Conservation (phyloP, 495 filamentous ascomycete species). For the Neurospora sp. region DNA sequence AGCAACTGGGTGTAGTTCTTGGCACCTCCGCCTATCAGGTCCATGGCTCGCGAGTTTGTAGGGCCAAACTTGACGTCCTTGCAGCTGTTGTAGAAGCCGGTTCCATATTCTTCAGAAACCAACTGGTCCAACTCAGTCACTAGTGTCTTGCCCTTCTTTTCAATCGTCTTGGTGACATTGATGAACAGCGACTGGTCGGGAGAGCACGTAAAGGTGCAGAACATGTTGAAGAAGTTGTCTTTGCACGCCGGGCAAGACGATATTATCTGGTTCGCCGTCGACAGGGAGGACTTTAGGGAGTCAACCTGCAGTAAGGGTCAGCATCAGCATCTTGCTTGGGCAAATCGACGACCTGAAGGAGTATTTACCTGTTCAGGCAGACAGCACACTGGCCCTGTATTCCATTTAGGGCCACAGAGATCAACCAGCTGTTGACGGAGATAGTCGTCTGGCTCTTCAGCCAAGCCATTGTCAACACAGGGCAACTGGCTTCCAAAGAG, state of each 20-base stretch:
- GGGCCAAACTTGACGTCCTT: slow-evolving; percentile 97
- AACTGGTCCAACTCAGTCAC: slow-evolving; percentile 87
- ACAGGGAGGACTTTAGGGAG: slow-evolving; percentile 66
- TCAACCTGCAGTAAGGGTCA: slow-evolving; percentile 46
- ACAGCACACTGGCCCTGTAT: slow-evolving; percentile 74
- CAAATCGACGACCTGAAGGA: not conserved
- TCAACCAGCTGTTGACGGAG: slow-evolving; percentile 67
- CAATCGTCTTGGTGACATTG: slow-evolving; percentile 73
- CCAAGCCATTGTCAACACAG: slow-evolving; percentile 85
- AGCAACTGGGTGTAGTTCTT: slow-evolving; percentile 80
- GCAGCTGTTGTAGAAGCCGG: slow-evolving; percentile 90
- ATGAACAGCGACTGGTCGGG: slow-evolving; percentile 92
- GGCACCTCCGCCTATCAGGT: slow-evolving; percentile 89
- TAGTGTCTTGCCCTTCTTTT: slow-evolving; percentile 54
- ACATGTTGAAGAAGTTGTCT: slow-evolving; percentile 94
- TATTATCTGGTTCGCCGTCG: slow-evolving; percentile 81
- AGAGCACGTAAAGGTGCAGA: slow-evolving; percentile 96
- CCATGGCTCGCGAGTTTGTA: slow-evolving; percentile 84
- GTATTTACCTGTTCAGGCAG: slow-evolving; percentile 61
- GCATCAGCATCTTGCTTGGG: no score
- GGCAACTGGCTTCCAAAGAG: slow-evolving; percentile 82
- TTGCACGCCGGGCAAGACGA: slow-evolving; percentile 90
- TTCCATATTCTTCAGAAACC: slow-evolving; percentile 76
- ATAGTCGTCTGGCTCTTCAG: slow-evolving; percentile 57
- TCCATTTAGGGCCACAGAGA: slow-evolving; percentile 82